These are phyloP conservation scores for Pezizomycotina sp. DNA, from an alignment of 2,329 filamentous ascomycete genomes.

Conservation along the genomic window DNA sequence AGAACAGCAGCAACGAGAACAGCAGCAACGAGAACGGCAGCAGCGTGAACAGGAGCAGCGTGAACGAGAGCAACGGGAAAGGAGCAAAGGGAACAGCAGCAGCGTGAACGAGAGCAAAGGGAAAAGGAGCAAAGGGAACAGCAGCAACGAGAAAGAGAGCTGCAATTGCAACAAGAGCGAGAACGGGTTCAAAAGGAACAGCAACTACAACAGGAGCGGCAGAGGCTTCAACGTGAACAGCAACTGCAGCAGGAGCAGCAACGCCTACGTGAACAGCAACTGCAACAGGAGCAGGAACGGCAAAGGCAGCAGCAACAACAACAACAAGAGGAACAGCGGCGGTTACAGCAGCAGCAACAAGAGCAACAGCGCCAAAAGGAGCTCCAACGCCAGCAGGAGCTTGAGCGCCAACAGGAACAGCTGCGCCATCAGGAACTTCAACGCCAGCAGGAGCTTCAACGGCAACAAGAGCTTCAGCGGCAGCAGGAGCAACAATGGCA, in stretches of 20 bases:
- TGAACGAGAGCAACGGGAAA: conserved; percentile 8
- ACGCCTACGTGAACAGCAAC: conserved; percentile 13
- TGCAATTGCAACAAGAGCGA: conserved; percentile 6
- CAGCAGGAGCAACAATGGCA: conserved; percentile 14
- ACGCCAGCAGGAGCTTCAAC: conserved; percentile 16
- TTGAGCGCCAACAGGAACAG: conserved; percentile 11
- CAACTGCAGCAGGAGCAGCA: conserved; percentile 9
- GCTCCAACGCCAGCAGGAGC: conserved; percentile 3
- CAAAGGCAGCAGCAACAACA: conserved; percentile 9
- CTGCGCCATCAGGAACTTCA: conserved; percentile 14
- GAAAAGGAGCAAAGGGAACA: conserved; percentile 10
- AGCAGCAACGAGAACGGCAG: conserved; percentile 9
- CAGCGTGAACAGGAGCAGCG: conserved; percentile 8
- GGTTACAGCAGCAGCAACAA: conserved; percentile 7
- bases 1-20: conserved; percentile 2
- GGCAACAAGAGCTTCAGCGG: conserved; percentile 16
- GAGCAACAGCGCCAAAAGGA: conserved; percentile 7
- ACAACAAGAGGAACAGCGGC: conserved; percentile 9
- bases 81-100: conserved; percentile 10
- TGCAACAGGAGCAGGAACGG: conserved; percentile 5
- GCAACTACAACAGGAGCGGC: conserved; percentile 9
- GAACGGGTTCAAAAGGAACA: conserved; percentile 13
- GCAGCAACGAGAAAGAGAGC: conserved; percentile 8
- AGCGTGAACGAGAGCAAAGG: conserved; percentile 5
- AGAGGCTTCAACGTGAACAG: conserved; percentile 5